These are phyloP conservation scores for Asparagopsis taxiformis DNA, from an alignment of 31 red algal genomes.

Conservation along the genomic window DNA sequence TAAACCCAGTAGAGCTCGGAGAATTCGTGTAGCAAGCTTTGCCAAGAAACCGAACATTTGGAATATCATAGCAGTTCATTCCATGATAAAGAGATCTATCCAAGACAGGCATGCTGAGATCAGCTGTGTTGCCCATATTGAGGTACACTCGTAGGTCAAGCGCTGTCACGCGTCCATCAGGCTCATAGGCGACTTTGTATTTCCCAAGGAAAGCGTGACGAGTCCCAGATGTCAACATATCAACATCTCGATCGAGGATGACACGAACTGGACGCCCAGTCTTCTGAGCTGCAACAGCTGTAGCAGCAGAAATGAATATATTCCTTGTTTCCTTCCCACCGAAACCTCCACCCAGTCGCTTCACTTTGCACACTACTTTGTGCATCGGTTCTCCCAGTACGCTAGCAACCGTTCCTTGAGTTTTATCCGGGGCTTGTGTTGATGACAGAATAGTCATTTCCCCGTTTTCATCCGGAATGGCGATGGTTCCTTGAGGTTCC, in stretches of 20 bases:
- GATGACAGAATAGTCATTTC: conserved; percentile 68
- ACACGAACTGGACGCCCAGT: conserved; percentile 63
- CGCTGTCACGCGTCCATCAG: conserved; percentile 47
- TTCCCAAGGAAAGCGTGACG: conserved; percentile 83
- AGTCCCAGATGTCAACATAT: conserved; percentile 81
- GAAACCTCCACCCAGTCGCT: conserved; percentile 88
- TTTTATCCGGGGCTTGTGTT: conserved; percentile 69
- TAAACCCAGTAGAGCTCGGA: conserved; percentile 75
- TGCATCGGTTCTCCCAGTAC: conserved; percentile 62
- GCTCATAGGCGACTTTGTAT: conserved; percentile 62
- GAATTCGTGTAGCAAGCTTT: conserved; percentile 67
- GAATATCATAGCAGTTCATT: conserved; percentile 76
- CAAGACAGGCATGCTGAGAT: conserved; percentile 77
- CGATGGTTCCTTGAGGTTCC: conserved; percentile 79
- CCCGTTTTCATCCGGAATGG: conserved; percentile 71
- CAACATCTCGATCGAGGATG: conserved; percentile 66
- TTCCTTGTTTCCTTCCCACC: conserved; percentile 89
- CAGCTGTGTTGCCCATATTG: conserved; percentile 80
- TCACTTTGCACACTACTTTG: conserved; percentile 68
- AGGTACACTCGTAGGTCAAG: conserved; percentile 39
- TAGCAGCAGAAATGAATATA: conserved; percentile 63
- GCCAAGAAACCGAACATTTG: conserved; percentile 58
- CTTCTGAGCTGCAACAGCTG: conserved; percentile 73
- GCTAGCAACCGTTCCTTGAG: conserved; percentile 67
- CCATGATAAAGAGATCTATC: conserved; percentile 85